phyloP scores from a whole-genome alignment of 768 basidiomycete genomes.

The Termitomyces titanicus region DNA sequence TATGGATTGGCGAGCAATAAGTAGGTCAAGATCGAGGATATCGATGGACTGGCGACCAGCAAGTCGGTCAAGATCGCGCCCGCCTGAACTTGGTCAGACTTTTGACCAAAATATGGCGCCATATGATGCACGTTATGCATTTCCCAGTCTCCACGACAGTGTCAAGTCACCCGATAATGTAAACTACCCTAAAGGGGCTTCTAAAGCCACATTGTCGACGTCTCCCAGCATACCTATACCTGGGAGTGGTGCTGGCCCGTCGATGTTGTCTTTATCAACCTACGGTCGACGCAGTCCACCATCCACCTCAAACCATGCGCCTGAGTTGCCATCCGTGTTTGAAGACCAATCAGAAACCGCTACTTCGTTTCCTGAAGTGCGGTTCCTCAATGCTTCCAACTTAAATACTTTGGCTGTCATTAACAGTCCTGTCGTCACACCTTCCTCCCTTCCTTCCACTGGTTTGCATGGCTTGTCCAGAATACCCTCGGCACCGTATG shows the following conservation, averaged over 20 bases:
- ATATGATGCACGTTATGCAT: conserved; percentile 44
- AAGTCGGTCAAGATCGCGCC: conserved; percentile 75
- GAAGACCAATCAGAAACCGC: conserved; percentile 37
- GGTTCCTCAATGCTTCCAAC: conserved; percentile 25
- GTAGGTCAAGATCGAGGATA: conserved; percentile 84
- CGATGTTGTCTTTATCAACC: conserved; percentile 35
- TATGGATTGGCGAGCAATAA: conserved; percentile 95
- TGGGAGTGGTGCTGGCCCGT: conserved; percentile 25
- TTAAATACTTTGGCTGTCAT: conserved; percentile 36
- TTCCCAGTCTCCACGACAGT: conserved; percentile 28
- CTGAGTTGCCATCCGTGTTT: conserved; percentile 44
- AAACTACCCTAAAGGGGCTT: conserved; percentile 16
- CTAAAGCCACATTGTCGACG: conserved; percentile 17
- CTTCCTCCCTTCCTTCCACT: conserved; percentile 71
- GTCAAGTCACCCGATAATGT: conserved; percentile 25
- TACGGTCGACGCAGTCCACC: conserved; percentile 44
- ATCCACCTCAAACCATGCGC: conserved; percentile 26
- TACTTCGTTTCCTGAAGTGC: conserved; percentile 29
- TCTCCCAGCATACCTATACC: conserved; percentile 38
- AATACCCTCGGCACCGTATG: conserved; percentile 37
- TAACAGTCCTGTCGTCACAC: conserved; percentile 50
- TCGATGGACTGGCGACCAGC: conserved; percentile 90
- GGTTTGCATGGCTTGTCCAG: conserved; percentile 59
- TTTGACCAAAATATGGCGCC: conserved; percentile 42
- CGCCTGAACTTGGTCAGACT: conserved; percentile 49